Percentiles rank a stretch among this genome's conserved stretches.
phyloP scores from a whole-genome alignment of 306 rosid genomes.

The Prunus salicina region DNA sequence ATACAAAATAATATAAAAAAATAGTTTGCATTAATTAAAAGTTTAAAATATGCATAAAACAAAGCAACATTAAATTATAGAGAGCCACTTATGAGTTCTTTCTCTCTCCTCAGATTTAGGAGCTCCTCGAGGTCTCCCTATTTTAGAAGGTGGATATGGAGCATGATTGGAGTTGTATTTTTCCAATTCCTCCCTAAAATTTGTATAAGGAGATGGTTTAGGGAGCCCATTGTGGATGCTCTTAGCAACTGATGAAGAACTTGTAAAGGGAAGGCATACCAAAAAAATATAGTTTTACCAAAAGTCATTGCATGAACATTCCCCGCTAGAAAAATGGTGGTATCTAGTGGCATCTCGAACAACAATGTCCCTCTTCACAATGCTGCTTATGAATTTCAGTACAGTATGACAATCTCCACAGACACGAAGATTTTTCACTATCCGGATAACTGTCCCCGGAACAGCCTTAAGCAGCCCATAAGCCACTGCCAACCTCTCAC shows the following conservation, averaged over 20 bases:
- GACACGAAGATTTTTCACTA: conserved; percentile 82
- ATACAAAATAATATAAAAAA: too few relatives aligned
- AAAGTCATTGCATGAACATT: conserved; percentile 80
- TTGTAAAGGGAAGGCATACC: background rate
- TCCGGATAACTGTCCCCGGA: conserved; percentile 58
- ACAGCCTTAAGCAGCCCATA: conserved; percentile 75
- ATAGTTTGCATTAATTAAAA: too few relatives aligned
- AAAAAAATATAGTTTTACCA: conserved; percentile 47
- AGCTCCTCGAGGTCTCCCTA: too few relatives aligned
- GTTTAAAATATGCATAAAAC: too few relatives aligned
- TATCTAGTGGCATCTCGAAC: conserved; percentile 79
- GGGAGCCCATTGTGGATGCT: too few relatives aligned
- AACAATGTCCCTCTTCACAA: conserved; percentile 62
- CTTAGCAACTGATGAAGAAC: background rate
- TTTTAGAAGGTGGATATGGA: too few relatives aligned
- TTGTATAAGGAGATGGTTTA: too few relatives aligned
- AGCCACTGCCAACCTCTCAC: conserved; percentile 82
- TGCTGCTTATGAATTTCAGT: conserved; percentile 64
- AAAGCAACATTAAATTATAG: too few relatives aligned
- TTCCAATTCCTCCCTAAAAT: too few relatives aligned
- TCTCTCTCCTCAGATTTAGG: too few relatives aligned
- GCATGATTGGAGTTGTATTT: too few relatives aligned
- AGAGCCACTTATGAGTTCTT: too few relatives aligned
- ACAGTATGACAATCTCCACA: conserved; percentile 90
- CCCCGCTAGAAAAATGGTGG: conserved; percentile 74